phyloP scores from a whole-genome alignment of 176 grass and related monocot species.

The Saccharum officinarum region DNA sequence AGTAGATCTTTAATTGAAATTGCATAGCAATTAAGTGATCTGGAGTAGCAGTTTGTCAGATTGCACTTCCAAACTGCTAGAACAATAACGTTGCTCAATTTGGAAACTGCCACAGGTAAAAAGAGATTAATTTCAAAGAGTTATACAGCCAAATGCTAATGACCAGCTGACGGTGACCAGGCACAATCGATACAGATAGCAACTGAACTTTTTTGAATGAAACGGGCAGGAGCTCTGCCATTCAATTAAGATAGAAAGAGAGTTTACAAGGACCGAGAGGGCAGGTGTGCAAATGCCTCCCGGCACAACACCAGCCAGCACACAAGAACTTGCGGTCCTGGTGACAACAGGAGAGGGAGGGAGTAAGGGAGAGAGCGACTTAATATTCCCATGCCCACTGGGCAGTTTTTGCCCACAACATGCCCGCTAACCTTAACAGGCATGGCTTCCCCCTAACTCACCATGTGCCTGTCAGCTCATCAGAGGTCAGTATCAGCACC shows the following conservation, averaged over 20 bases:
- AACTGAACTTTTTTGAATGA: neutral
- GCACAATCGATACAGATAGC: neutral
- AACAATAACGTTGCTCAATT: constrained; percentile 2
- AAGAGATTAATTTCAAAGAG: constrained; percentile 1
- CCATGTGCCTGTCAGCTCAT: neutral
- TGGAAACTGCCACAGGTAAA: neutral
- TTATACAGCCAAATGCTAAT: constrained; percentile 3
- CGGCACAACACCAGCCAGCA: too few species aligned
- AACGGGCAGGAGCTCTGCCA: neutral
- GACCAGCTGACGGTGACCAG: neutral
- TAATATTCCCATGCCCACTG: neutral
- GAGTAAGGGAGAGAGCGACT: neutral
- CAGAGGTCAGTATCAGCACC: neutral
- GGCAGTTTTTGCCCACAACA: neutral
- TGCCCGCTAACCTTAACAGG: neutral
- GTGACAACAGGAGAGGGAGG: too few species aligned
- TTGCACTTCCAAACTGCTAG: constrained; percentile 18
- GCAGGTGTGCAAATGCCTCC: too few species aligned
- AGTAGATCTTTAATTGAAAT: neutral
- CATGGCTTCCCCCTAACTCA: neutral
- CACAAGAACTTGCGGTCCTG: too few species aligned
- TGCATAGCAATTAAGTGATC: neutral
- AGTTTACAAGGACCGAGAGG: too few species aligned
- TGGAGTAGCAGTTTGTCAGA: constrained; percentile 2
- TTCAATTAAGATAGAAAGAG: neutral